Base-by-base conservation (phyloP, 2,329 filamentous ascomycete species). In the Plenodomus biglobosus region DNA sequence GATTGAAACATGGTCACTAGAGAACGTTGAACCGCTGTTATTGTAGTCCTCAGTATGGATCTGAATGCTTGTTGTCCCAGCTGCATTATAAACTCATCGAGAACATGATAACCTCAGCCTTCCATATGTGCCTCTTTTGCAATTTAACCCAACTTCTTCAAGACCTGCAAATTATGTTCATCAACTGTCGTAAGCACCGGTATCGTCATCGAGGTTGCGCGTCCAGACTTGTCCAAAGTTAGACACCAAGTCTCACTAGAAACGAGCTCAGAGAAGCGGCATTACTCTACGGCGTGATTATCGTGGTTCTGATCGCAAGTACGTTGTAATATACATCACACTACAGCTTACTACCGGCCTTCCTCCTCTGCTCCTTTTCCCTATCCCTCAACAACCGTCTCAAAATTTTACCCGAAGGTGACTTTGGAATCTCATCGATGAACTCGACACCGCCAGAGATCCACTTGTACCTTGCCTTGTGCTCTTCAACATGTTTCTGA, bases 321-420 rank as follows among this genome's bases (percentile, higher is more conserved):
- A 32, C 13, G 13, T 15, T 32, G 3, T 32, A 3, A 32, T 32
- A 32, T 11, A 32, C 27, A 32, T 15, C 11, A 32, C 8, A 22
- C 38, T 79, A 92, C 61, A 92, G 65, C 76, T 85, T 92, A 10
- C 85, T 76, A 0, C 85, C 85, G 52, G 80, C 75, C 59, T 80
- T 79, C 66, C 83, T 82, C 66, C 86, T 80, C 50, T 77, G 78
- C 66, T 86, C 85, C 75, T 78, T 87, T 73, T 94, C 90, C 64
- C 82, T 81, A 64, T 95, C 90, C 36, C 88, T 78, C 59, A 95
- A 72, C 39, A 88, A 69, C 44, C 83, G 79, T 41, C 84, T 70
- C 55, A 85, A 62, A 51, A 85, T 85, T 77, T 85, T 85, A 1
- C 83, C 83, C 50, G 79, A 83, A 0, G 82, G 80, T 38, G 78